phyloP scores from a whole-genome alignment of 2,329 filamentous ascomycete species.

The Coleophoma eucalyptorum region DNA sequence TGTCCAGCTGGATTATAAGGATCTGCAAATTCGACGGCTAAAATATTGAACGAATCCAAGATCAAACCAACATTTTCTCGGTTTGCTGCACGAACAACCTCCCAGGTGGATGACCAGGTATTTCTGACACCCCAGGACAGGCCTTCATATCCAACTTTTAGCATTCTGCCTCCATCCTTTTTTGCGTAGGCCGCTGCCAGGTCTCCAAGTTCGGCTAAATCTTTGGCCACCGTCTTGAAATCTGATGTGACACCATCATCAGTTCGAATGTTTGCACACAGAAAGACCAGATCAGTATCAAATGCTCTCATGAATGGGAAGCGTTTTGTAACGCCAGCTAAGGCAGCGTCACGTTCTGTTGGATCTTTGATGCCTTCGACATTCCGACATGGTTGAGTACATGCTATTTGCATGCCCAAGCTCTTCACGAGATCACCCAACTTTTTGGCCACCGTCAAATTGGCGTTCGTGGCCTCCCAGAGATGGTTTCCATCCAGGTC shows the following conservation, averaged over 20 bases:
- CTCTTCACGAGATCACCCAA: slow-evolving; percentile 25
- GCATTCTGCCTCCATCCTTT: slow-evolving; percentile 24
- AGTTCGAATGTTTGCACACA: slow-evolving; percentile 29
- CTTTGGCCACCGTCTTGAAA: slow-evolving; percentile 25
- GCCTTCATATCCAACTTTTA: slow-evolving; percentile 29
- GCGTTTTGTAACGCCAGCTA: slow-evolving; percentile 26
- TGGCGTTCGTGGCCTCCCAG: slow-evolving; percentile 25
- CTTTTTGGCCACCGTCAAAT: slow-evolving; percentile 22
- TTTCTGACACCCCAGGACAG: slow-evolving; percentile 28
- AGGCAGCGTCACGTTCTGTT: slow-evolving; percentile 16
- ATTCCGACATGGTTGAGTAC: slow-evolving; percentile 27
- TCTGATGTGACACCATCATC: slow-evolving; percentile 27
- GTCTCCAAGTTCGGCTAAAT: slow-evolving; percentile 28
- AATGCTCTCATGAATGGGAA: slow-evolving; percentile 32
- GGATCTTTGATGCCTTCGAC: slow-evolving; percentile 28
- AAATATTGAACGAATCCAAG: slow-evolving; percentile 28
- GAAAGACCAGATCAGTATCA: slow-evolving; percentile 29
- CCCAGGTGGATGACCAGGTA: slow-evolving; percentile 29
- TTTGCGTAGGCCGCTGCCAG: slow-evolving; percentile 24
- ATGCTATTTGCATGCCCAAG: slow-evolving; percentile 27
- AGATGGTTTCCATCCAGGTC: slow-evolving; percentile 18
- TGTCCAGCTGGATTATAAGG: slow-evolving; percentile 25
- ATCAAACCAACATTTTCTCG: slow-evolving; percentile 27
- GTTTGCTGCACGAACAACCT: slow-evolving; percentile 28
- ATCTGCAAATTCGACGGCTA: slow-evolving; percentile 29